Evolutionary conservation across 1,139 yeast genomes (phyloP), one percentile per base, ranked within the genome.

Genomic region (Trichomonascaceae sp.): DNA sequence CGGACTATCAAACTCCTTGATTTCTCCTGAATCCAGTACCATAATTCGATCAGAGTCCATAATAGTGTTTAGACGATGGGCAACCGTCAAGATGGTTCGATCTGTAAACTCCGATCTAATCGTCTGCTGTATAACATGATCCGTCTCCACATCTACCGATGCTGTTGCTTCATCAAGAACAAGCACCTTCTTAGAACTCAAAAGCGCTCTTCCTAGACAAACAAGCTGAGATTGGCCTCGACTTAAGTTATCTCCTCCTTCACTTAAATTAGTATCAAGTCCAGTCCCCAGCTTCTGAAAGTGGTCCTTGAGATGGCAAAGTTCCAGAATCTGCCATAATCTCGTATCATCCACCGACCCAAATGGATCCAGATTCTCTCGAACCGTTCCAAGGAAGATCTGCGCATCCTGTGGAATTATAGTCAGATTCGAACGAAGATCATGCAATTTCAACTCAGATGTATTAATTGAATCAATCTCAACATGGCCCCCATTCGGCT

Each of bases 331-430:
- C 50, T 79, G 77, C 83, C 83, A 79, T 43, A 84, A 71, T 39
- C 72, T 75, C n/a, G 72, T 75, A 60, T 82, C 22, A 41, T 18
- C 22, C 20, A 18, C 20, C 44, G 19, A 18, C 12, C 44, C 44
- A 41, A 18, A 41, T 2, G 91, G 91, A 65, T 85, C 91, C 65
- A 85, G 69, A 62, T 85, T 85, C 64, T 78, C 78, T 51, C 89
- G 74, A 47, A 85, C 73, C 0, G 84, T 73, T 10, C 90, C 90
- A 58, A 77, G 78, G 69, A 85, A 84, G 57, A 85, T 73, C 18
- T 83, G 86, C 1, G 90, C 87, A 60, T 85, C 90, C 66, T 85
- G 91, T 6, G 91, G 91, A 60, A 85, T 85, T 57, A 85, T 85
- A 1, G 87, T 79, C 43, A 85, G 71, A 58, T 78, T 76, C 10